Percentiles rank a stretch among this genome's conserved stretches.
Conservation (phyloP, 2,329 filamentous ascomycete species). For the Penicillium hordei region DNA sequence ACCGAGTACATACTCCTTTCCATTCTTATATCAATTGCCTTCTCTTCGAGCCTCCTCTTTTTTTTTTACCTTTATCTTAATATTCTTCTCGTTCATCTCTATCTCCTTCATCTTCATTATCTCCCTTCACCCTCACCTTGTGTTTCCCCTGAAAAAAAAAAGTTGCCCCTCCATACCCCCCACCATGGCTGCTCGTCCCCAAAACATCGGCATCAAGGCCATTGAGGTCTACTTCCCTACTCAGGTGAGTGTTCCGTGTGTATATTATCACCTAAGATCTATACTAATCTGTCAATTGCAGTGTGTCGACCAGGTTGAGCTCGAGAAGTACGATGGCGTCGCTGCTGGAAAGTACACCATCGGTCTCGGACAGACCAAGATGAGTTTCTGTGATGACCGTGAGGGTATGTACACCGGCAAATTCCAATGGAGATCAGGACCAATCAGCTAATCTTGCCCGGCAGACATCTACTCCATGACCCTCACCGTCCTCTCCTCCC, state of each 20-base stretch:
- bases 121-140: constrained; percentile 2
- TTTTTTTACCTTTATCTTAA: neutral
- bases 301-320: constrained; percentile 81
- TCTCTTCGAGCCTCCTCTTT: constrained; percentile 12
- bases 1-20: constrained; percentile 23
- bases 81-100: too few species aligned
- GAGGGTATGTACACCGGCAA: constrained; percentile 61
- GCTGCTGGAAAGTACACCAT: constrained; percentile 84
- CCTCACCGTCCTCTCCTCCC: constrained; percentile 73
- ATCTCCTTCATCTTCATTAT: neutral
- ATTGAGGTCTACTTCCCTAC: constrained; percentile 86
- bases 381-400: constrained; percentile 88
- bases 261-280: neutral
- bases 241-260: constrained; percentile 63
- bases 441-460: constrained; percentile 9
- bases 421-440: neutral
- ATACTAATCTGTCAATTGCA: constrained; percentile 38
- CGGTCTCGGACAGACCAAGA: constrained; percentile 85
- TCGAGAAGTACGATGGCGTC: constrained; percentile 85
- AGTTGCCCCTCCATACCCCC: constrained; percentile 18
- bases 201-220: constrained; percentile 91
- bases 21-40: constrained; percentile 17
- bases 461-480: constrained; percentile 84
- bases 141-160: neutral
- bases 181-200: constrained; percentile 71